A percentile compares a stretch with the other conserved stretches of the same genome.
These are phyloP conservation scores for Saussurea involucrata DNA, from an alignment of 129 eudicot genomes.

Conservation along the genomic window DNA sequence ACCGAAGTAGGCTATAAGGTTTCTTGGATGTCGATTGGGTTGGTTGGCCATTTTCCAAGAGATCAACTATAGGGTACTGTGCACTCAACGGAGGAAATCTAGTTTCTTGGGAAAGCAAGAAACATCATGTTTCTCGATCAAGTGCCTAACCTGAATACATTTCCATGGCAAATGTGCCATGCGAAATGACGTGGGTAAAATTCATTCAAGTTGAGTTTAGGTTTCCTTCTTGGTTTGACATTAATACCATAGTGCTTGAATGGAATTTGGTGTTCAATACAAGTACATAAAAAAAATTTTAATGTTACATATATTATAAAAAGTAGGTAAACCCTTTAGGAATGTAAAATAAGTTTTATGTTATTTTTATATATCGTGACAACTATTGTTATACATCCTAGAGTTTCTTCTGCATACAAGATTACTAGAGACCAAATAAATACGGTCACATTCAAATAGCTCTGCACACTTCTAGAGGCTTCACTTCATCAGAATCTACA, in stretches of 20 bases:
- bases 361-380: background rate
- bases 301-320: background rate
- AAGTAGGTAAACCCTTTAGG: background rate
- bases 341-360: background rate
- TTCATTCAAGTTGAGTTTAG: background rate
- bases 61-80: no score
- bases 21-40: no score
- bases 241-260: background rate
- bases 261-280: background rate
- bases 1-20: no score
- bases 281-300: background rate
- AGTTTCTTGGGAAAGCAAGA: no score
- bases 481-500: background rate
- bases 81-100: no score
- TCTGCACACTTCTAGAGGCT: background rate
- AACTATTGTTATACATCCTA: background rate
- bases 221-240: background rate
- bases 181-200: no score
- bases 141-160: no score
- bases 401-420: background rate
- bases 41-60: no score
- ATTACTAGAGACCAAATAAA: background rate
- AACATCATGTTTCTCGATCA: no score
- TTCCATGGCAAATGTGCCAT: no score
- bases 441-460: background rate